These are phyloP conservation scores for Prunus yedoensis DNA, from an alignment of 331 rosid genomes.

Conservation along the genomic window DNA sequence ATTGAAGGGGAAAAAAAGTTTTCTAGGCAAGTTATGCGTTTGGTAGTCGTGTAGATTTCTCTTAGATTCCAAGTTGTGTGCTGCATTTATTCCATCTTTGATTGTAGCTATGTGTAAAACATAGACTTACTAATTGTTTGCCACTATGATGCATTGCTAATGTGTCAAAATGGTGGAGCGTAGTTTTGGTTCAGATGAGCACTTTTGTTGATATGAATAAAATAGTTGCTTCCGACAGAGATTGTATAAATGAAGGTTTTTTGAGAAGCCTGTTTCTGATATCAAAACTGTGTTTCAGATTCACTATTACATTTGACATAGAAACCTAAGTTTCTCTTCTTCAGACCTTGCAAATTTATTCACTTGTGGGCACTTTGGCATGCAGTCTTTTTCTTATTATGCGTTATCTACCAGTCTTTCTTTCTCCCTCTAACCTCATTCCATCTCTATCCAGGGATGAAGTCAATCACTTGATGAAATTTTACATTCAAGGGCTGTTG, in stretches of 20 bases:
- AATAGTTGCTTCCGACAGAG: background rate
- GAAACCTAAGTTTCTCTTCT: background rate
- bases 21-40: slow-evolving; percentile 40
- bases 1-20: slow-evolving; percentile 42
- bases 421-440: slow-evolving; percentile 10
- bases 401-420: background rate
- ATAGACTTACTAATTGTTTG: background rate
- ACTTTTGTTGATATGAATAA: background rate
- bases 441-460: slow-evolving; percentile 61
- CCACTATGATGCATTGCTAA: background rate
- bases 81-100: background rate
- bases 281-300: slow-evolving; percentile 1
- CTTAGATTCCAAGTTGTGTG: background rate
- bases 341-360: background rate
- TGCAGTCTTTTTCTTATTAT: background rate
- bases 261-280: background rate
- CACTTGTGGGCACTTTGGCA: background rate
- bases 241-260: background rate
- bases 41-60: background rate
- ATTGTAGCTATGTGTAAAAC: background rate
- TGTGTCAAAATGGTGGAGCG: background rate
- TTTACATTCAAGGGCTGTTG: slow-evolving; percentile 64
- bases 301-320: background rate
- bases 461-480: slow-evolving; percentile 55
- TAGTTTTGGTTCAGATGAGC: background rate